These are phyloP conservation scores for Cladosporium cucumerinum DNA, from an alignment of 2,329 filamentous ascomycete genomes.

Conservation along the genomic window DNA sequence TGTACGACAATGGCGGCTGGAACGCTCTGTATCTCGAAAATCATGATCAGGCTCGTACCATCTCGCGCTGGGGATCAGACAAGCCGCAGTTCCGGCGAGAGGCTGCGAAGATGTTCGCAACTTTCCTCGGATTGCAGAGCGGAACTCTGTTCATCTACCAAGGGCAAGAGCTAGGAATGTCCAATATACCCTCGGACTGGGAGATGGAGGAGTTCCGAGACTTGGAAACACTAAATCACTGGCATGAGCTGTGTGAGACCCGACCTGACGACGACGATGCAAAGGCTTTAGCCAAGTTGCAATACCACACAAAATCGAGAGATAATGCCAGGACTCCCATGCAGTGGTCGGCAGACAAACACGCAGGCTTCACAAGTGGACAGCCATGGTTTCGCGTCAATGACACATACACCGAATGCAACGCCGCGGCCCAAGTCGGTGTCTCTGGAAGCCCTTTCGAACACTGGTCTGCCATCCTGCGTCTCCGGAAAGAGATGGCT, in stretches of 20 bases:
- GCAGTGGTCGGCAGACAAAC: constrained; percentile 57
- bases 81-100: constrained; percentile 45
- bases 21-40: constrained; percentile 63
- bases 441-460: constrained; percentile 48
- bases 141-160: constrained; percentile 52
- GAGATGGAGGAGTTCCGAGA: constrained; percentile 48
- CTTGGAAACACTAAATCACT: constrained; percentile 56
- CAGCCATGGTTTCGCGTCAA: constrained; percentile 61
- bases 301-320: constrained; percentile 8
- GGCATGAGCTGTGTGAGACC: constrained; percentile 45
- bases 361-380: constrained; percentile 56
- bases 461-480: constrained; percentile 59
- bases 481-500: constrained; percentile 53
- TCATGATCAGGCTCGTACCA: constrained; percentile 59
- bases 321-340: constrained; percentile 52
- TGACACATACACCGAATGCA: constrained; percentile 53
- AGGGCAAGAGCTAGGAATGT: constrained; percentile 51
- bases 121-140: constrained; percentile 19
- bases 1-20: constrained; percentile 60
- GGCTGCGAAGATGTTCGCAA: constrained; percentile 54
- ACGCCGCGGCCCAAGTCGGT: constrained; percentile 58
- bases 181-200: constrained; percentile 46
- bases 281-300: constrained; percentile 47
- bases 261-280: constrained; percentile 41
- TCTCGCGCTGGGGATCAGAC: constrained; percentile 55